These are phyloP conservation scores for Pythium brassicae DNA, from an alignment of 352 stramenopile species.

Conservation along the genomic window DNA sequence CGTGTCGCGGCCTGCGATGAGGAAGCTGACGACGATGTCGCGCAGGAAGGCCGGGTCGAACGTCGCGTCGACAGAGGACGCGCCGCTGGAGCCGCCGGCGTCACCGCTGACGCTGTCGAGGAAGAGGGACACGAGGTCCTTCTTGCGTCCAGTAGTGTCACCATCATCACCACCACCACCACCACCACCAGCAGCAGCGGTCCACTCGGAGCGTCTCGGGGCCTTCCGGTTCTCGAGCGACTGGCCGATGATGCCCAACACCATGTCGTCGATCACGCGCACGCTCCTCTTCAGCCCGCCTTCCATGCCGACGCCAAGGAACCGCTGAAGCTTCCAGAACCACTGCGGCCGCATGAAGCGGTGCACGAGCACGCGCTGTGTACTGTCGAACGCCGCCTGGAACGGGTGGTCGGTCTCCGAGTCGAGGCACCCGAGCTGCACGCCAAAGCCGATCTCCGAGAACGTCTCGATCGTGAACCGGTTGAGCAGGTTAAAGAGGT, in stretches of 20 bases:
- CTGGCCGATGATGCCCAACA: constrained; percentile 33
- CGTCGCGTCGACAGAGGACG: neutral
- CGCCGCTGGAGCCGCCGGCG: neutral
- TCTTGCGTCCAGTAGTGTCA: neutral
- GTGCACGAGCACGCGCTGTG: constrained; percentile 23
- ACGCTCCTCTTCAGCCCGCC: constrained; percentile 24
- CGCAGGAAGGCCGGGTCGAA: constrained; percentile 44
- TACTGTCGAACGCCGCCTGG: constrained; percentile 44
- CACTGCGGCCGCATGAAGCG: constrained; percentile 35
- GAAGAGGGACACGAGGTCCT: constrained; percentile 22
- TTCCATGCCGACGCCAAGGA: constrained; percentile 29
- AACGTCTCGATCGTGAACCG: constrained; percentile 68
- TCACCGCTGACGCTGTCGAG: constrained; percentile 13
- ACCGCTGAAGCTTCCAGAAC: constrained; percentile 43
- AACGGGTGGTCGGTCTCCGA: constrained; percentile 37
- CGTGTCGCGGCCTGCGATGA: constrained; percentile 78
- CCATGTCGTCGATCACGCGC: constrained; percentile 28
- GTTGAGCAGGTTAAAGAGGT: constrained; percentile 40
- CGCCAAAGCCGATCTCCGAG: constrained; percentile 63
- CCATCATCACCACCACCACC: no score
- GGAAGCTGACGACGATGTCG: constrained; percentile 77
- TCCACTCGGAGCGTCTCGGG: neutral
- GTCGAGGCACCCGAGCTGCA: constrained; percentile 32
- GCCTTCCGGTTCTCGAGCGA: constrained; percentile 19
- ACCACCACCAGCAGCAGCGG: no score